Percentiles rank a stretch among this genome's conserved stretches.
These are phyloP conservation scores for Neoscytalidium dimidiatum DNA, from an alignment of 2,329 filamentous ascomycete species.

Conservation along the genomic window DNA sequence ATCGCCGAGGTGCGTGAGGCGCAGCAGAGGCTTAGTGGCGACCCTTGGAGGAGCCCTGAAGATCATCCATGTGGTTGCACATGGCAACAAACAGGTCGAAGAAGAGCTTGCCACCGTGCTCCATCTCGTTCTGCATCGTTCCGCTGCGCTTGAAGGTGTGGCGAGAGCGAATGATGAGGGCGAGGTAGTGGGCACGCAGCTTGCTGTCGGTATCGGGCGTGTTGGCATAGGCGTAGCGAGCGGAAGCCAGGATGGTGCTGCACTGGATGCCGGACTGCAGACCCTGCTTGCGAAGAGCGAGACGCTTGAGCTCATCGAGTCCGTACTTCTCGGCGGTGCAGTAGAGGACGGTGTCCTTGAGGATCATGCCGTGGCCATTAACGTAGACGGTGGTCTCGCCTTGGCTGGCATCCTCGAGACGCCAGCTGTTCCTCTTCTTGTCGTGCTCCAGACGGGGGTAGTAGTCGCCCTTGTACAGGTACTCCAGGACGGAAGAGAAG, in stretches of 20 bases:
- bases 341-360: constrained; percentile 90
- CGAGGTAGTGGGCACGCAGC: constrained; percentile 85
- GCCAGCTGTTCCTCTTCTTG: constrained; percentile 78
- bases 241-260: constrained; percentile 80
- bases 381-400: constrained; percentile 61
- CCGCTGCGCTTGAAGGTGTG: constrained; percentile 90
- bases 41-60: not conserved
- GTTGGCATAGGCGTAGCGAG: constrained; percentile 86
- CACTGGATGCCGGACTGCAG: constrained; percentile 82
- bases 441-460: constrained; percentile 81
- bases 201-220: constrained; percentile 91
- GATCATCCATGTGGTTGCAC: constrained; percentile 75
- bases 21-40: not conserved
- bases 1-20: not conserved
- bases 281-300: constrained; percentile 85
- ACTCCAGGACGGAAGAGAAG: constrained; percentile 87
- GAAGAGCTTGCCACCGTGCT: constrained; percentile 81
- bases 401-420: constrained; percentile 65
- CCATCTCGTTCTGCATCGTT: constrained; percentile 96
- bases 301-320: constrained; percentile 79
- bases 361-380: constrained; percentile 53
- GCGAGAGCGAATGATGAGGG: constrained; percentile 85
- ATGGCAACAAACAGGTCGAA: constrained; percentile 93
- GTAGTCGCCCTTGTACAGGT: constrained; percentile 92
- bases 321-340: constrained; percentile 85